phyloP scores from a whole-genome alignment of 75 land plant genomes.

The Larix kaempferi region DNA sequence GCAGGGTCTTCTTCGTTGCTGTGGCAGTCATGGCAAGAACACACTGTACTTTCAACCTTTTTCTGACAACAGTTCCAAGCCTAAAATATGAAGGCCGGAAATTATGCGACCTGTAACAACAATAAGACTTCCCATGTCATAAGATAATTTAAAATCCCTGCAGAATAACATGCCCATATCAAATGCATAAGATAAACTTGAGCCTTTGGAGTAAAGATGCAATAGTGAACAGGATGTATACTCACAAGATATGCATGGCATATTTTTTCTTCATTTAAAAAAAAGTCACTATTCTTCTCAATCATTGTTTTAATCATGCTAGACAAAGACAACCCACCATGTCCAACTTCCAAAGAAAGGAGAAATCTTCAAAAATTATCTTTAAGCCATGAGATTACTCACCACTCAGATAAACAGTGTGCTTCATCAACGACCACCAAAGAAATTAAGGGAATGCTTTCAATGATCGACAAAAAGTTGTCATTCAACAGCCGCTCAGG shows the following conservation, averaged over 20 bases:
- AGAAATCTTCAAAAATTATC: not conserved
- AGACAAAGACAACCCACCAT: not conserved
- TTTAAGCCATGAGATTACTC: constrained; percentile 8
- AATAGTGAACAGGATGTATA: not conserved
- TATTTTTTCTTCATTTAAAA: not conserved
- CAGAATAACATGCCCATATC: not conserved
- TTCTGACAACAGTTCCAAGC: constrained; percentile 67
- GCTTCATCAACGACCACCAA: constrained; percentile 98
- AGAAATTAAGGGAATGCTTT: constrained; percentile 44
- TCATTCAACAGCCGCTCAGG: constrained; percentile 91
- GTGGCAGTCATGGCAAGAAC: constrained; percentile 99
- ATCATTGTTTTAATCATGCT: not conserved
- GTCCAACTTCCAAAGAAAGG: not conserved
- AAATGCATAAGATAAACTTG: constrained; percentile 3
- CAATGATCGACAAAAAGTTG: constrained; percentile 66
- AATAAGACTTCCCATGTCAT: not conserved
- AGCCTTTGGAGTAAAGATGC: not conserved
- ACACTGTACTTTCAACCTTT: constrained; percentile 58
- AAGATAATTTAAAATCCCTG: not conserved
- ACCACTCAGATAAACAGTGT: constrained; percentile 99
- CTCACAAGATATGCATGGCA: not conserved
- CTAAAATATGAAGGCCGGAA: constrained; percentile 97
- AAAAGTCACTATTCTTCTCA: no score
- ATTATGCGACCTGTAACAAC: constrained; percentile 86
- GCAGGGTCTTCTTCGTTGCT: constrained; percentile 73